Conservation (phyloP, 225 moss, liverwort and hornwort species). For the Marchantia polymorpha region DNA sequence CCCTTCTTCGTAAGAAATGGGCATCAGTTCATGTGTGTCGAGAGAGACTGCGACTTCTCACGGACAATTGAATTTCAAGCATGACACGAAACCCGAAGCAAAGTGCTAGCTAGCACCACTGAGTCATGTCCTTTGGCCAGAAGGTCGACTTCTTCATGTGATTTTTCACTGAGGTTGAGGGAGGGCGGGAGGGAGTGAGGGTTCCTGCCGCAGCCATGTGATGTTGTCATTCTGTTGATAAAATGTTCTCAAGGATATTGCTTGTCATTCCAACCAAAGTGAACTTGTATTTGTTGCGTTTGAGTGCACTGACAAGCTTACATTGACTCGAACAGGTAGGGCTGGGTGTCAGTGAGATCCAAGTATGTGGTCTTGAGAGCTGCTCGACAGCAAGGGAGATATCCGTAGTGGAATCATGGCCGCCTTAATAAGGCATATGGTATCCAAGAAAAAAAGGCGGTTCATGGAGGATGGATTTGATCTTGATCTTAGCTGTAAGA, state of each 20-base stretch:
- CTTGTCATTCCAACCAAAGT: not conserved
- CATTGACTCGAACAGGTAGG: not conserved
- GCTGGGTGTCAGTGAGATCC: not conserved
- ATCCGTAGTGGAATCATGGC: slow-evolving; percentile 33
- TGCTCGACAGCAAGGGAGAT: not conserved
- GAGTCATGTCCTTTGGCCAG: too few relatives aligned
- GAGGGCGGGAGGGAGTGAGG: too few relatives aligned
- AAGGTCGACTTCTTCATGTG: too few relatives aligned
- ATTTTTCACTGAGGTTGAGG: not conserved
- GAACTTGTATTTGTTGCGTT: not conserved
- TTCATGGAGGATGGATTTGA: slow-evolving; percentile 60
- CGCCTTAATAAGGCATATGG: slow-evolving; percentile 40
- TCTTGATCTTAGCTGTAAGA: slow-evolving; percentile 68
- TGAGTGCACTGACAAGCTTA: not conserved
- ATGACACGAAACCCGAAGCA: too few relatives aligned
- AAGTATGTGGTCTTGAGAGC: not conserved
- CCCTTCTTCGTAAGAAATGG: too few relatives aligned
- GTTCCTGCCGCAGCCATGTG: not conserved
- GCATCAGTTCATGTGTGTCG: too few relatives aligned
- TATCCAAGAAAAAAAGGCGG: slow-evolving; percentile 58
- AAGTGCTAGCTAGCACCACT: too few relatives aligned
- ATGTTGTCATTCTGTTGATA: not conserved
- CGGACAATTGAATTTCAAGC: too few relatives aligned
- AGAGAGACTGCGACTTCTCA: too few relatives aligned
- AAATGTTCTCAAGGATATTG: not conserved